Evolutionary conservation across 148 eudicot genomes (phyloP), one percentile per base, ranked within the genome.

Genomic region (Salicornia ramosissima): DNA sequence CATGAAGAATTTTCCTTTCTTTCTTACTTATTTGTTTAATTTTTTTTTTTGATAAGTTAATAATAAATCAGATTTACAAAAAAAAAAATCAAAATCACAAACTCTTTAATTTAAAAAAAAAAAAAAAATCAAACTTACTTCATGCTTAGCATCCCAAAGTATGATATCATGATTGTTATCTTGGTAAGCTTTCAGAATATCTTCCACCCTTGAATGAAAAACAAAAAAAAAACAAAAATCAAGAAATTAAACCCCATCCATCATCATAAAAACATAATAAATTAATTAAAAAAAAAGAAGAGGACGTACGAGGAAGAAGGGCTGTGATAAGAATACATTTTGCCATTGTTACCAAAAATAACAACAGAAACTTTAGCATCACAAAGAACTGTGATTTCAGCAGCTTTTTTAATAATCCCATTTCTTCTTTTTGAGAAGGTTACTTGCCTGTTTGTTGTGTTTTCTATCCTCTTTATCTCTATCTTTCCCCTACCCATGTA

Each of bases 91-190:
- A 55, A 5, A 57, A 25, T 11, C 12, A 24, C 16, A 54, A 21
- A 52, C 0, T 21, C n/a, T 33, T 9, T 15, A 33, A 12, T 16
- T 29, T 29, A 21, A 42, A 10, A 18, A 28, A 69, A 6, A 9
- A 1, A 64, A 0, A 10, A 2, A 40, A 42, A 13, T 64, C 21
- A n/a, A 31, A 78, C 77, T 31, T 63, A 89, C 97, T 83, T 89
- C 93, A 89, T 92, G 97, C 59, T 87, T 89, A 25, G 90, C 90
- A 87, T 92, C 97, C 97, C 96, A 92, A 14, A 92, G 82, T 76
- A 78, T 87, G 64, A 76, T 82, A 26, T 89, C 96, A 22, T 90
- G 80, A 24, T 69, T 76, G 49, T 63, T 63, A 65, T n/a, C n/a
- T n/a, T 92, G 97, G 66, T 92, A 92, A 29, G 62, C 70, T 46